Conservation (phyloP, 352 stramenopile species). For the Blastocystis sp. region DNA sequence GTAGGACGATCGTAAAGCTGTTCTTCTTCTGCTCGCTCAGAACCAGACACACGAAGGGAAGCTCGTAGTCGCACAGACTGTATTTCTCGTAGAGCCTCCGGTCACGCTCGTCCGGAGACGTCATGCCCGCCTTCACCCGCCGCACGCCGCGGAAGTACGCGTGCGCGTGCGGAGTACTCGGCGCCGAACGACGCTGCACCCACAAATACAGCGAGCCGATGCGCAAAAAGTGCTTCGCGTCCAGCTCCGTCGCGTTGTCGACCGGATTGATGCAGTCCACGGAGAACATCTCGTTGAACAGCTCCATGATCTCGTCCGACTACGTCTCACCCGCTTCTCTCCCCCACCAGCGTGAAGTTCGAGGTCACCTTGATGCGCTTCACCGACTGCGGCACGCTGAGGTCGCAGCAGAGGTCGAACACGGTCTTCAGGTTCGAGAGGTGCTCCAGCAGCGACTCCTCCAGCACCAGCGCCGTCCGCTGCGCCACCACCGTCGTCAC, state of each 20-base stretch:
- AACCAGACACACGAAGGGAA: slow-evolving; percentile 30
- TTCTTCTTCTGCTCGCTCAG: not conserved
- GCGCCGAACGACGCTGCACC: not conserved
- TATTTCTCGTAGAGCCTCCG: not conserved
- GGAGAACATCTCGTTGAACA: not conserved
- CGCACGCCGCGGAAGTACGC: not conserved
- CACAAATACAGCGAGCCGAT: not conserved
- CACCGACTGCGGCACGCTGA: not conserved
- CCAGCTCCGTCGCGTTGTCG: not conserved
- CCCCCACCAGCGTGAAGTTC: not conserved
- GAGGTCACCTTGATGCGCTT: not conserved
- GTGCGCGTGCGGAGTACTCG: not conserved
- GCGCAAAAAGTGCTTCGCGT: not conserved
- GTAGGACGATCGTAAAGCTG: not conserved
- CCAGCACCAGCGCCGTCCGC: not conserved
- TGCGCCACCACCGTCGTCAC: not conserved
- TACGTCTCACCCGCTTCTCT: not conserved
- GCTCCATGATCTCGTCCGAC: not conserved
- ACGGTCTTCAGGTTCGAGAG: slow-evolving; percentile 6
- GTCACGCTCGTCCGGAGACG: not conserved
- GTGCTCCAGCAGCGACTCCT: slow-evolving; percentile 5
- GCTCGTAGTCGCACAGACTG: not conserved
- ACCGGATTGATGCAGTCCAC: not conserved
- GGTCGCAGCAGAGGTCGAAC: not conserved
- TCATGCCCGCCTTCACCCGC: not conserved